Evolutionary conservation across 306 rosid genomes (phyloP).

Genomic region (Vigna angularis): DNA sequence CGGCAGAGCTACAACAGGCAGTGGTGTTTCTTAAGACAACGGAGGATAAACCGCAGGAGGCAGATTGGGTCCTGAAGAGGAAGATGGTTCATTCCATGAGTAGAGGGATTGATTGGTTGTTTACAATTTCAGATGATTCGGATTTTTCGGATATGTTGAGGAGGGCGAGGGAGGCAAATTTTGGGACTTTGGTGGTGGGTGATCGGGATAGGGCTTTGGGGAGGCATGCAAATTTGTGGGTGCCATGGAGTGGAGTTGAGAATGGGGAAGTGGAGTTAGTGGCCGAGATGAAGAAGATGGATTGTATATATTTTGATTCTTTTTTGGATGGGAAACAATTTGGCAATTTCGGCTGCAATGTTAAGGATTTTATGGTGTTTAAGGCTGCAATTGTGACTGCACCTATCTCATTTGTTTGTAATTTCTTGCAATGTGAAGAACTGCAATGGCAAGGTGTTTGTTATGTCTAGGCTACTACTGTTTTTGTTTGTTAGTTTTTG

Average conservation of each 20-base stretch:
- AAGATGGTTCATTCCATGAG: constrained; percentile 89
- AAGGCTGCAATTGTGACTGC: no score
- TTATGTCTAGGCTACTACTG: neutral
- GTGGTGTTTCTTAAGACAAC: constrained; percentile 87
- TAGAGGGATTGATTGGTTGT: constrained; percentile 80
- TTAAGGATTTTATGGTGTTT: neutral
- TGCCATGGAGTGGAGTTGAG: constrained; percentile 86
- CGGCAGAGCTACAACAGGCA: constrained; percentile 76
- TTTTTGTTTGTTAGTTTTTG: neutral
- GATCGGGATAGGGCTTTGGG: constrained; percentile 79
- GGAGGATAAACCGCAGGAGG: constrained; percentile 89
- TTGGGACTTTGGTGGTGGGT: constrained; percentile 89
- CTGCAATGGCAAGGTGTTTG: neutral
- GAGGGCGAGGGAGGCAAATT: constrained; percentile 68
- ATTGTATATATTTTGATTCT: constrained; percentile 40
- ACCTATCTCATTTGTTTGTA: no score
- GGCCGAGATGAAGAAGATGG: constrained; percentile 51
- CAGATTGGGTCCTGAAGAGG: constrained; percentile 90
- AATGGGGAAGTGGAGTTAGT: constrained; percentile 72
- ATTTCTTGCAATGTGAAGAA: no score
- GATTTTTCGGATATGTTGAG: constrained; percentile 84
- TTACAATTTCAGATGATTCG: constrained; percentile 83
- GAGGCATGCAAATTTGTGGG: constrained; percentile 81
- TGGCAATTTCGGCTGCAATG: neutral
- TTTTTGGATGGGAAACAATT: constrained; percentile 7